Evolutionary conservation across 805 yeast genomes (phyloP).

Genomic region (Pichia occidentalis): DNA sequence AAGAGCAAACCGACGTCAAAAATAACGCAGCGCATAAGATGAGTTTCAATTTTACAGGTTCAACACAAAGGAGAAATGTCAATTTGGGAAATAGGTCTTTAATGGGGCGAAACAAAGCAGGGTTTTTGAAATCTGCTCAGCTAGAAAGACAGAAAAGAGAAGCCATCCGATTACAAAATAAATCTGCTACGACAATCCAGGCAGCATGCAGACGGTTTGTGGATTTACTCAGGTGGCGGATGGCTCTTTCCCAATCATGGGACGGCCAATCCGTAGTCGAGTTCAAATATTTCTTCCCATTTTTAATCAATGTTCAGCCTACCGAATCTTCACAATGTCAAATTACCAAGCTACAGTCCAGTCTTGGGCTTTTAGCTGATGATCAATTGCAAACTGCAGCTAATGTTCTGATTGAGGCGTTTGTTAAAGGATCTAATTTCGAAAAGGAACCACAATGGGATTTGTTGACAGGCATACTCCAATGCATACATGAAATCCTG

Average conservation of each 20-base stretch:
- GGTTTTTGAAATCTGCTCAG: slow-evolving; percentile 57
- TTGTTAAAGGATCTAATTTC: too few species aligned
- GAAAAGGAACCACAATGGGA: too few species aligned
- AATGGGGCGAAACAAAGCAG: slow-evolving; percentile 29
- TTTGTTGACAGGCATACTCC: too few species aligned
- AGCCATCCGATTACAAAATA: slow-evolving; percentile 39
- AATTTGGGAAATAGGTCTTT: slow-evolving; percentile 40
- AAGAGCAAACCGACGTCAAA: not conserved
- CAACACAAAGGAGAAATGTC: slow-evolving; percentile 33
- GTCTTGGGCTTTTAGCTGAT: too few species aligned
- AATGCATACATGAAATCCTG: too few species aligned
- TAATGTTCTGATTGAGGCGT: too few species aligned
- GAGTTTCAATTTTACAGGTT: slow-evolving; percentile 30
- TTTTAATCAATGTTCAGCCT: slow-evolving; percentile 15
- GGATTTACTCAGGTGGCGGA: slow-evolving; percentile 27
- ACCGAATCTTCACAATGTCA: too few species aligned
- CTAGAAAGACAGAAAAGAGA: slow-evolving; percentile 64
- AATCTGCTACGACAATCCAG: slow-evolving; percentile 48
- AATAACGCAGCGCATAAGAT: slow-evolving; percentile 10
- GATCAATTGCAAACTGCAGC: too few species aligned
- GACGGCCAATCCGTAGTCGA: slow-evolving; percentile 19
- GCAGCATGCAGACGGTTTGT: slow-evolving; percentile 36
- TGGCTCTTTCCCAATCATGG: slow-evolving; percentile 21
- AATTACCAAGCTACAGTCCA: too few species aligned
- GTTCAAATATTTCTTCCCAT: slow-evolving; percentile 28